Base-by-base conservation (phyloP, 2,329 filamentous ascomycete genomes). In the Fusarium sarcochroum region DNA sequence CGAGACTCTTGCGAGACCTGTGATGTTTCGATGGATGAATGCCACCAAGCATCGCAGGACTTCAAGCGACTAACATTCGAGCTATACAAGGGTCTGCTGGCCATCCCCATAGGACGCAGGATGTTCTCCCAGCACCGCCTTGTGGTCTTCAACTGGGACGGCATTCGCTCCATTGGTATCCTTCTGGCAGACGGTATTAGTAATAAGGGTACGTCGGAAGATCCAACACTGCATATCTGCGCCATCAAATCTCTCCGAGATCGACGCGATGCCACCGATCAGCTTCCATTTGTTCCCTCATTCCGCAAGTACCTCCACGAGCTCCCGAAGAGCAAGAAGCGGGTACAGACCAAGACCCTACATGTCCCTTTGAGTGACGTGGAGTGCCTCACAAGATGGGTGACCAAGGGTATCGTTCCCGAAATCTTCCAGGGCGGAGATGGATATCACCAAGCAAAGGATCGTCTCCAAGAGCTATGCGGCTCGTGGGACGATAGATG, bases 121-220 rank as follows among this genome's bases (percentile, higher is more conserved):
- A 89, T 97, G 79, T 95, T 98, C 74, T 83, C 86, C 20, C 85
- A 88, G 3, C 91, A 92, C 67, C 88, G 94, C 32, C 79, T 99
- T 14, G 85, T 98, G 8, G 91, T 98, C 0, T 97, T 94, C 80
- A 93, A 91, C 77, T 88, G 92, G 84, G 91, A 97, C 50, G 93
- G 94, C 30, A 87, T 95, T 47, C 90, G 94, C 46, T 94, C 93
- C 0, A 90, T 91, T 2, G 95, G 94, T 15, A 88, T 98, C 58
- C 83, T 98, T 17, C 83, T 95, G 14, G 86, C 90, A 20, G 93
- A 97, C 67, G 93, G 93, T 9, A 84, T 90, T 20, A 90, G 86
- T 68, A 87, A 86, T 53, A 90, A 90, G 62, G 80, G 81, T 20
- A 80, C 82, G 3, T 76, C 81, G 6, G 84, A 87, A 20, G 84